A percentile compares a stretch with the other conserved stretches of the same genome.
These are phyloP conservation scores for Mitragyna speciosa DNA, from an alignment of 257 asterid genomes.

Conservation along the genomic window DNA sequence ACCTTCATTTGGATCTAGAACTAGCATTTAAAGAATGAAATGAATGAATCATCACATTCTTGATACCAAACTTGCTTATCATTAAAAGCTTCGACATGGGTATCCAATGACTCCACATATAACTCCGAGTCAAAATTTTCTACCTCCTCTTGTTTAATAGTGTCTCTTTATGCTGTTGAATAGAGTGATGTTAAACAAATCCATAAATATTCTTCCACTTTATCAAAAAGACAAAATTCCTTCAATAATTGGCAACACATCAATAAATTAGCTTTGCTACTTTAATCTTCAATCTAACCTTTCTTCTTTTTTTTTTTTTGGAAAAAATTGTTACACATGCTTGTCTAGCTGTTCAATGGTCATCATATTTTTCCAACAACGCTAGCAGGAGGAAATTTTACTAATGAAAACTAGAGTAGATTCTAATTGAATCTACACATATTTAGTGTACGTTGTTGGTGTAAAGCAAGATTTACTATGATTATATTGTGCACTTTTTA, in stretches of 20 bases:
- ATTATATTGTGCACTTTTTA: too few species aligned
- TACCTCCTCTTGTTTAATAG: background rate
- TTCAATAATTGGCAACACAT: background rate
- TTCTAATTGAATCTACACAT: too few species aligned
- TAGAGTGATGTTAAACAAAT: too few species aligned
- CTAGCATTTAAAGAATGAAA: background rate
- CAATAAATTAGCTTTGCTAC: background rate
- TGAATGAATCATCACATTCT: background rate
- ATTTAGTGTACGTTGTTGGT: too few species aligned
- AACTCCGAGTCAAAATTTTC: background rate
- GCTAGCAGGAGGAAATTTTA: too few species aligned
- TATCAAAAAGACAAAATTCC: background rate
- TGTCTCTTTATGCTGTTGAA: background rate
- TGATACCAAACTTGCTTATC: constrained; percentile 2
- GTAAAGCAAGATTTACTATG: too few species aligned
- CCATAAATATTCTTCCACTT: background rate
- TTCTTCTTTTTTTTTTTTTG: too few species aligned
- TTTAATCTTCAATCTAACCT: background rate
- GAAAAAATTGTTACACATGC: too few species aligned
- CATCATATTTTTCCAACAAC: too few species aligned
- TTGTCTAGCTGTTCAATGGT: too few species aligned
- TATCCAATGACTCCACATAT: constrained; percentile 21
- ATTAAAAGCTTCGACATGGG: constrained; percentile 12
- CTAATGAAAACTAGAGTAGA: too few species aligned
- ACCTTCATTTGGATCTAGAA: constrained; percentile 13